Conservation (phyloP, 2,329 filamentous ascomycete genomes). For the Epicoccum sorghinum region DNA sequence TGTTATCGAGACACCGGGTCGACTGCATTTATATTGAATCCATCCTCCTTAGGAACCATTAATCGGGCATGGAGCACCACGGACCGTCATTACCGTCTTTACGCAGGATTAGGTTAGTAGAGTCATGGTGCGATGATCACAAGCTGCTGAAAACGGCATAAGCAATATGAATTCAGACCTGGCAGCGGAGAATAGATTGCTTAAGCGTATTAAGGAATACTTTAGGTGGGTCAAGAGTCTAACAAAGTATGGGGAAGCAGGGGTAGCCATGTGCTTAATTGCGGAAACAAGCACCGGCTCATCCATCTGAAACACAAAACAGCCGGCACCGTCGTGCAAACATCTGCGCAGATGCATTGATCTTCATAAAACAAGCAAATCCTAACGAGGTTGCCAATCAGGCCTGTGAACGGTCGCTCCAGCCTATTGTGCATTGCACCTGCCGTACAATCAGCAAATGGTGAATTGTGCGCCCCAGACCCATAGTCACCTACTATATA, state of each 20-base stretch:
- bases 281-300: background rate
- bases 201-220: slow-evolving; percentile 12
- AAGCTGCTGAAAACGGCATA: slow-evolving; percentile 3
- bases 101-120: background rate
- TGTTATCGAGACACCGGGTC: background rate
- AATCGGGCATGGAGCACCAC: background rate
- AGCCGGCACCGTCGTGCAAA: slow-evolving; percentile 3
- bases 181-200: slow-evolving; percentile 12
- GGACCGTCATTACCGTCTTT: slow-evolving; percentile 3
- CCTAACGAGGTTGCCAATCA: no score
- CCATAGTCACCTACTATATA: background rate
- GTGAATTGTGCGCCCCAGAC: slow-evolving; percentile 1
- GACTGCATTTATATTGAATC: slow-evolving; percentile 1
- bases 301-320: slow-evolving; percentile 12
- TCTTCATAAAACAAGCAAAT: background rate
- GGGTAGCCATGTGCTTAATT: slow-evolving; percentile 5
- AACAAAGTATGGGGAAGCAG: slow-evolving; percentile 10
- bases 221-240: slow-evolving; percentile 7
- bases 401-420: background rate
- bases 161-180: background rate
- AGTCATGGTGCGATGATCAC: background rate
- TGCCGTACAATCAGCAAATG: slow-evolving; percentile 3
- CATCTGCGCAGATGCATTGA: background rate
- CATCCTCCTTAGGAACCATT: background rate
- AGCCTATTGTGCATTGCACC: background rate